phyloP scores from a whole-genome alignment of 495 filamentous ascomycete genomes.

The Aspergillus leporis region DNA sequence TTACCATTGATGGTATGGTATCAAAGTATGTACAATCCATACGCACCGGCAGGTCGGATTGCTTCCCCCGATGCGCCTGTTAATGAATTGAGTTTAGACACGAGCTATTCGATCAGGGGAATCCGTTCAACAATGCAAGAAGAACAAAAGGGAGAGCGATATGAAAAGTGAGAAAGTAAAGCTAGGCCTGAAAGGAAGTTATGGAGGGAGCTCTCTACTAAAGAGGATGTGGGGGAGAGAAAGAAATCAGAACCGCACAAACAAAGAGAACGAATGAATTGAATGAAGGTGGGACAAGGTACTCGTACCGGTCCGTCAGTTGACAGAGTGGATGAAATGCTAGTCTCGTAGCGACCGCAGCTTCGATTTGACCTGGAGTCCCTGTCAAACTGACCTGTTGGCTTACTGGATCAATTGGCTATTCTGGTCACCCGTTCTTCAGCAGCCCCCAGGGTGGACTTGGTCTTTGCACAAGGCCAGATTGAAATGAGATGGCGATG shows the following conservation, averaged over 20 bases:
- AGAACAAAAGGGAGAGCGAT: neutral
- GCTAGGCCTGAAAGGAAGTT: neutral
- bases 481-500: neutral
- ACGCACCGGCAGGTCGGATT: conserved; percentile 19
- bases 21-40: conserved; percentile 5
- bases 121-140: neutral
- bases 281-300: neutral
- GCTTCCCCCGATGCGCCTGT: conserved; percentile 13
- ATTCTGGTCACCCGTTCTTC: conserved; percentile 7
- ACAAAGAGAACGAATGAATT: neutral
- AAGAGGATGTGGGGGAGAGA: neutral
- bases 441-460: conserved; percentile 4
- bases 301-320: neutral
- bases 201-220: neutral
- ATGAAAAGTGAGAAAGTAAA: neutral
- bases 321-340: neutral
- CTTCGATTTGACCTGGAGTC: conserved; percentile 6
- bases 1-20: conserved; percentile 13
- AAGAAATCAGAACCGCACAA: neutral
- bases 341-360: neutral
- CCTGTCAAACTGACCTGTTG: conserved; percentile 7
- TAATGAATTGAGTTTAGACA: conserved; percentile 13
- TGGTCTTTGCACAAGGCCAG: conserved; percentile 12
- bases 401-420: neutral
- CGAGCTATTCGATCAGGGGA: neutral